Evolutionary conservation across 2,329 filamentous ascomycete species (phyloP).

Genomic region (Colletotrichum somersetense): DNA sequence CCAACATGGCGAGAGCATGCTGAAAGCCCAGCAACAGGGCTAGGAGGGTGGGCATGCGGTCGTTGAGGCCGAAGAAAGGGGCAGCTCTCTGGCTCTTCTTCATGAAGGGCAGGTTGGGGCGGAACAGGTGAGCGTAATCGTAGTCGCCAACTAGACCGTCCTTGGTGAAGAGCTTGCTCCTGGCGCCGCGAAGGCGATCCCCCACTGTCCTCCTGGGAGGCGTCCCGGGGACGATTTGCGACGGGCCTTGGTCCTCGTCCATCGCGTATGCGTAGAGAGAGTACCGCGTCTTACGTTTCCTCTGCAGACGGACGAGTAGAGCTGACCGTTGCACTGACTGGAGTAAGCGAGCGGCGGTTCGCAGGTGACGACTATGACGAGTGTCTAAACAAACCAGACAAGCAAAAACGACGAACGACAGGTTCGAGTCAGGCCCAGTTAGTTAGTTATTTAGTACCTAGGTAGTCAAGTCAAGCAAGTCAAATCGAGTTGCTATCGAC

Average conservation of each 20-base stretch:
- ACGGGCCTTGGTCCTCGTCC: constrained; percentile 69
- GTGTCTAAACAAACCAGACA: background rate
- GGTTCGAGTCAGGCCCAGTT: background rate
- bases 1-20: constrained; percentile 82
- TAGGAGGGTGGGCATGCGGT: constrained; percentile 80
- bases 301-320: background rate
- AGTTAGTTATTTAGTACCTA: no score
- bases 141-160: constrained; percentile 87
- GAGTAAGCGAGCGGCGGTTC: background rate
- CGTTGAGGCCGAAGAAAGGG: constrained; percentile 88
- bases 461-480: no score
- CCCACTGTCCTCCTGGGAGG: constrained; percentile 51
- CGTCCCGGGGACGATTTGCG: constrained; percentile 60
- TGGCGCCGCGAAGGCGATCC: constrained; percentile 49
- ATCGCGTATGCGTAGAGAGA: constrained; percentile 49
- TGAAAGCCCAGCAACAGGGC: constrained; percentile 83
- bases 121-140: constrained; percentile 91
- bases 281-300: background rate
- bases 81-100: constrained; percentile 68
- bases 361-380: background rate
- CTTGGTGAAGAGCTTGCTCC: constrained; percentile 65
- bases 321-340: background rate
- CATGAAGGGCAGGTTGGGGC: constrained; percentile 85
- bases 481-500: background rate
- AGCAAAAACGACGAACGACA: background rate